Conservation (phyloP, 2,329 filamentous ascomycete species). For the Botrytis fragariae region DNA sequence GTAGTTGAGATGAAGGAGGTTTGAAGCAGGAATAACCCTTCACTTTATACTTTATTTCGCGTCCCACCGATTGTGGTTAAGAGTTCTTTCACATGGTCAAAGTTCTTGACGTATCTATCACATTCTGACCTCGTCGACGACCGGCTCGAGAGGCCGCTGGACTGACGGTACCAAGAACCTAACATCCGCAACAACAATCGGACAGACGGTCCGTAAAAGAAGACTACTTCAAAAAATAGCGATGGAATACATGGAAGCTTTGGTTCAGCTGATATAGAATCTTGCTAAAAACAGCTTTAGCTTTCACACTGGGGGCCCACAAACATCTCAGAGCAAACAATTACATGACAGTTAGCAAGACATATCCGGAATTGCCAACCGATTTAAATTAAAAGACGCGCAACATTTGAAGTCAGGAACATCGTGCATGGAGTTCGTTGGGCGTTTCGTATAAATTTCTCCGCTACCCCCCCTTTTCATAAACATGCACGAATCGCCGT, state of each 20-base stretch:
- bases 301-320: neutral
- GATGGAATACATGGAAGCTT: neutral
- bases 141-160: constrained; percentile 15
- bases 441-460: neutral
- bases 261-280: neutral
- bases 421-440: neutral
- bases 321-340: neutral
- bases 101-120: neutral
- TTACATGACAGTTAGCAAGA: neutral
- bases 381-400: constrained; percentile 6
- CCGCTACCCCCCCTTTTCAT: neutral
- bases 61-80: neutral
- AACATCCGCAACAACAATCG: constrained; percentile 3
- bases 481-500: neutral
- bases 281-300: neutral
- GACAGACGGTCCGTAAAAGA: constrained; percentile 7
- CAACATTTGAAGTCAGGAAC: neutral
- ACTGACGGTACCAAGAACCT: constrained; percentile 9
- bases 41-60: neutral
- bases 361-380: neutral
- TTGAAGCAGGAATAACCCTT: neutral
- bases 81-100: neutral
- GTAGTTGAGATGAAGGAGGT: neutral
- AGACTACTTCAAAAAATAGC: no score
- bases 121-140: neutral